Percentiles rank a stretch among this genome's conserved stretches.
phyloP scores from a whole-genome alignment of 2,329 filamentous ascomycete species.

The Claviceps fusiformis region DNA sequence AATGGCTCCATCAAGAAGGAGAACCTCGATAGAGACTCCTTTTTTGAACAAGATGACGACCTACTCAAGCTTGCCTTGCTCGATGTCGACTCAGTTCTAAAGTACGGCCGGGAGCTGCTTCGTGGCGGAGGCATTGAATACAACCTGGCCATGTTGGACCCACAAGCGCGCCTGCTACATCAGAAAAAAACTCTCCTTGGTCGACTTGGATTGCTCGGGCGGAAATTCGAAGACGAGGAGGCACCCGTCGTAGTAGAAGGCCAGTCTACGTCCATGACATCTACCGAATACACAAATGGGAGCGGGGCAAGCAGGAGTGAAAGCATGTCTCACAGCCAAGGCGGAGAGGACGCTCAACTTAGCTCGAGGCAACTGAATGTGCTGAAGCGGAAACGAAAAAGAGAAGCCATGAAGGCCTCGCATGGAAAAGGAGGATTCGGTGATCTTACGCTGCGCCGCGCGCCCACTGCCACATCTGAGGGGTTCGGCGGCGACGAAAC shows the following conservation, averaged over 20 bases:
- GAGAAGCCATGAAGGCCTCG: slow-evolving; percentile 72
- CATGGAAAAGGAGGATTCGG: slow-evolving; percentile 81
- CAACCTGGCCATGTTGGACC: slow-evolving; percentile 66
- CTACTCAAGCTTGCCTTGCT: slow-evolving; percentile 60
- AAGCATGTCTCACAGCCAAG: slow-evolving; percentile 24
- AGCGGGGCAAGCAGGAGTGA: slow-evolving; percentile 22
- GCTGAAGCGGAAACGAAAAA: slow-evolving; percentile 85
- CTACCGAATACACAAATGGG: slow-evolving; percentile 27
- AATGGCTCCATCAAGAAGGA: slow-evolving; percentile 44
- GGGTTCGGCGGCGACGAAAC: slow-evolving; percentile 48
- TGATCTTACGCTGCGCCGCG: slow-evolving; percentile 61
- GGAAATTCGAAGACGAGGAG: slow-evolving; percentile 75
- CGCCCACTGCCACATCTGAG: slow-evolving; percentile 47
- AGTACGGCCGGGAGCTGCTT: slow-evolving; percentile 69
- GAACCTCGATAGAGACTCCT: slow-evolving; percentile 35
- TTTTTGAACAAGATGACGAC: slow-evolving; percentile 42
- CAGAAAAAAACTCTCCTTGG: slow-evolving; percentile 80
- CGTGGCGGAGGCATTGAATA: slow-evolving; percentile 81
- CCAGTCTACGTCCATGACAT: slow-evolving; percentile 27
- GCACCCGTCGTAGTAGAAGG: slow-evolving; percentile 42
- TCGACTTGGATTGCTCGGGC: slow-evolving; percentile 71
- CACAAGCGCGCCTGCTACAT: slow-evolving; percentile 65
- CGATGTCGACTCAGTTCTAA: slow-evolving; percentile 67
- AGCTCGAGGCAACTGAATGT: slow-evolving; percentile 93
- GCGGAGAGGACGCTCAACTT: slow-evolving; percentile 53